Conservation (phyloP, 257 asterid genomes). For the Prunella vulgaris region DNA sequence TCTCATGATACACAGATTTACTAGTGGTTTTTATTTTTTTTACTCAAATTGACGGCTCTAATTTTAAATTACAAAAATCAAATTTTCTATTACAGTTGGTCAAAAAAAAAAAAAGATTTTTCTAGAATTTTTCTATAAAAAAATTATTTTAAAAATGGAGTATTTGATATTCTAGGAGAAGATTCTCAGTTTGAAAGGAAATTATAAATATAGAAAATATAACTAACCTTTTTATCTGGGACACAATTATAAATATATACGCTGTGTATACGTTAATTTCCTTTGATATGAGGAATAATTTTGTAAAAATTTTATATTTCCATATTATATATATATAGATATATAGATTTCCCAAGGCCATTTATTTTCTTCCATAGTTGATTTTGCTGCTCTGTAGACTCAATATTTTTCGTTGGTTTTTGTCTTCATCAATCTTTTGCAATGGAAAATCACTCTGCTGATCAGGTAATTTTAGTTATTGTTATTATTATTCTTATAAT, state of each 20-base stretch:
- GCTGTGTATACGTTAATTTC: background rate
- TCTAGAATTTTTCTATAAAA: no score
- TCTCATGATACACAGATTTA: no score
- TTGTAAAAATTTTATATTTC: background rate
- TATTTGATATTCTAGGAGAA: background rate
- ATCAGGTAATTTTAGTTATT: conserved; percentile 1
- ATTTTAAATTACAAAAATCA: no score
- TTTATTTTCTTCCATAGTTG: background rate
- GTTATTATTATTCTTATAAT: background rate
- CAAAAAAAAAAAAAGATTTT: no score
- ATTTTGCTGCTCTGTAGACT: background rate
- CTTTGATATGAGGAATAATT: background rate
- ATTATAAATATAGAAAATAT: background rate
- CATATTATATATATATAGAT: background rate
- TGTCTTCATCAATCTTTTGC: background rate
- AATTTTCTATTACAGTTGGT: no score
- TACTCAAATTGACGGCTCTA: no score
- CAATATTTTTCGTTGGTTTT: background rate
- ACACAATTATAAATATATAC: background rate
- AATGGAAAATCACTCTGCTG: conserved; percentile 22
- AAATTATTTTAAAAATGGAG: background rate
- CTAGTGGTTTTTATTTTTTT: no score
- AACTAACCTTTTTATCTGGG: background rate
- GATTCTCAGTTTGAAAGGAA: background rate
- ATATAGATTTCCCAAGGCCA: background rate